Base-by-base conservation (phyloP, 2,329 filamentous ascomycete genomes). In the Cadophora sp. region DNA sequence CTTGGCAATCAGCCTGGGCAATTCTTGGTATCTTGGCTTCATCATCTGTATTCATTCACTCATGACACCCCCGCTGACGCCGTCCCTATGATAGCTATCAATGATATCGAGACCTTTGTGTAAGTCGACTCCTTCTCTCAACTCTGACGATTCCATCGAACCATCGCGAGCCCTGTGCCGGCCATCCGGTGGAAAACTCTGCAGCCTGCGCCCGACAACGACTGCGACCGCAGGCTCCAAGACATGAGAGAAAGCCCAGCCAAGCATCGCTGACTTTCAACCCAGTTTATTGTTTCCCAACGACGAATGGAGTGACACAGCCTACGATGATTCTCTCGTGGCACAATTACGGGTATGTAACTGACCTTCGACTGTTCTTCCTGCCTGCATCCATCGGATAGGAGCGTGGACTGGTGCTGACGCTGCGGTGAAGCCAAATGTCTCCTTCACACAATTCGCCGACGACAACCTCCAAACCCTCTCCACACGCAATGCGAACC, bases 401-500 rank as follows among this genome's bases (percentile, higher is more conserved):
- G 37, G 51, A 29, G 53, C 37, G 24, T 34, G 26, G 34, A 60
- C 12, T 65, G 46, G 66, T 19, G 56, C 65, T 72, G 59, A 69
- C 70, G 31, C 65, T 43, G 29, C 63, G 31, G 24, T 22, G 31
- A 64, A 78, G 76, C 71, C 75, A 46, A 75, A 76, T 37, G 72
- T 78, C 31, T 77, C 76, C 11, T 78, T 75, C 61, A 62, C 70
- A 2, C 72, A 76, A 62, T 62, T 64, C 27, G 64, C 87, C 67
- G 81, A 84, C 68, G 80, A 81, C 67, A 91, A 92, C 74, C 86
- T 97, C 62, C 92, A 90, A 55, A 97, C 93, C 0, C 83, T 97
- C 16, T 92, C 92, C 3, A 88, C 86, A 37, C 91, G 88, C 69
- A 89, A 88, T 77, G 84, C 87, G 63, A 83, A 86, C 37, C 83